These are phyloP conservation scores for Scheffersomyces lignosus DNA, from an alignment of 805 yeast species.

Conservation along the genomic window DNA sequence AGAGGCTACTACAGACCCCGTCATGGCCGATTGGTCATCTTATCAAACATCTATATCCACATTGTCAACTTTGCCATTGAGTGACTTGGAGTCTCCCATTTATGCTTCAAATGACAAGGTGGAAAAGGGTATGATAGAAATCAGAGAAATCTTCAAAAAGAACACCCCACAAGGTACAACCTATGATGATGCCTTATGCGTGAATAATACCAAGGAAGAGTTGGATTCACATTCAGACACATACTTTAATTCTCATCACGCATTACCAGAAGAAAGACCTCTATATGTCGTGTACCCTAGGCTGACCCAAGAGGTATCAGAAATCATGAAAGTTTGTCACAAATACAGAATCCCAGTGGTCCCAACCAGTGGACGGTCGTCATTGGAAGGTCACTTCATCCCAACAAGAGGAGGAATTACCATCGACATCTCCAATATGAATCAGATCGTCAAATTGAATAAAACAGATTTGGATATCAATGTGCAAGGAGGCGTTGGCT, in stretches of 20 bases:
- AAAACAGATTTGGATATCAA: constrained; percentile 66
- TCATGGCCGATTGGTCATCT: too few species aligned
- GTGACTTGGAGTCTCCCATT: constrained; percentile 17
- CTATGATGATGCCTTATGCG: constrained; percentile 16
- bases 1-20: too few species aligned
- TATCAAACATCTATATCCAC: too few species aligned
- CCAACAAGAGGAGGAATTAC: constrained; percentile 66
- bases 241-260: constrained; percentile 35
- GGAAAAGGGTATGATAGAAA: constrained; percentile 21
- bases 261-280: constrained; percentile 27
- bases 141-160: constrained; percentile 12
- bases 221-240: constrained; percentile 30
- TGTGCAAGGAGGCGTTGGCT: constrained; percentile 78
- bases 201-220: constrained; percentile 23
- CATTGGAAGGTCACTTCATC: constrained; percentile 78
- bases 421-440: constrained; percentile 61
- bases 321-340: constrained; percentile 61
- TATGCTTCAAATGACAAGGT: constrained; percentile 22
- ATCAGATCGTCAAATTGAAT: constrained; percentile 55
- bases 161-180: constrained; percentile 11
- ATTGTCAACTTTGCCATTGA: constrained; percentile 20
- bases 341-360: constrained; percentile 65
- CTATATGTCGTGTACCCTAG: constrained; percentile 59
- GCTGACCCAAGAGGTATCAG: constrained; percentile 65
- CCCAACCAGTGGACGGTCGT: constrained; percentile 79